These are phyloP conservation scores for Fragaria ananassa DNA, from an alignment of 306 rosid species.

Conservation along the genomic window DNA sequence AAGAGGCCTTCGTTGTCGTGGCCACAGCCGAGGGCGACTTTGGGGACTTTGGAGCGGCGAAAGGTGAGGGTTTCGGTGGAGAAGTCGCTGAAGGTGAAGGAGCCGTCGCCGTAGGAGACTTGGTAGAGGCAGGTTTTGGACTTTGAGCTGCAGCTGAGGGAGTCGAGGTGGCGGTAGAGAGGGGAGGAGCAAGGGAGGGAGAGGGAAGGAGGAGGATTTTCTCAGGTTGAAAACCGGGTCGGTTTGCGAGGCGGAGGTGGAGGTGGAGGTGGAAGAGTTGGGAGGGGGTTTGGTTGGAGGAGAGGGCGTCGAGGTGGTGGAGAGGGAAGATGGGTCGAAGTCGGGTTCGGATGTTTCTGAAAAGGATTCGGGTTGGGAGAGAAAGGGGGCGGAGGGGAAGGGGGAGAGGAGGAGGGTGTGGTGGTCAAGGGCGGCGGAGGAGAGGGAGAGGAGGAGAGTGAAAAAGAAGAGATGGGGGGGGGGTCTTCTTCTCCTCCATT, in stretches of 20 bases:
- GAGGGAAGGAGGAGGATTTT: constrained; percentile 49
- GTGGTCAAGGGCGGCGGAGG: constrained; percentile 20
- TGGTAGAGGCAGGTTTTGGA: constrained; percentile 59
- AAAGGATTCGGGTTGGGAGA: constrained; percentile 46
- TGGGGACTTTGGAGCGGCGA: constrained; percentile 48
- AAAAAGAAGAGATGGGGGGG: constrained; percentile 17
- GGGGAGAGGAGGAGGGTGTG: constrained; percentile 38
- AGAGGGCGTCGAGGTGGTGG: constrained; percentile 66
- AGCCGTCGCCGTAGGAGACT: constrained; percentile 92
- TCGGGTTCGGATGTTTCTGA: constrained; percentile 18
- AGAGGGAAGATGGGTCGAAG: constrained; percentile 28
- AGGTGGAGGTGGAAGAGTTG: constrained; percentile 68
- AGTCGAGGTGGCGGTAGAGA: constrained; percentile 56
- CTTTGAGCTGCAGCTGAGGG: constrained; percentile 50
- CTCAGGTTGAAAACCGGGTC: constrained; percentile 76
- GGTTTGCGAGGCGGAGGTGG: constrained; percentile 51
- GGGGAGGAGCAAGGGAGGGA: constrained; percentile 66
- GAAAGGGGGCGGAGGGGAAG: constrained; percentile 45
- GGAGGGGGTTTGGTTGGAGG: constrained; percentile 48
- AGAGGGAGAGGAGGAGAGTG: constrained; percentile 25
- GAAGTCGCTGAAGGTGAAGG: constrained; percentile 76
- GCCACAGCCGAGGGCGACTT: constrained; percentile 85
- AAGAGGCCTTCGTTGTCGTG: constrained; percentile 83
- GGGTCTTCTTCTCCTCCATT: constrained; percentile 39
- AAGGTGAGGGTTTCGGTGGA: constrained; percentile 86